phyloP scores from a whole-genome alignment of 2,329 filamentous ascomycete species.

The Clathrospora elynae region DNA sequence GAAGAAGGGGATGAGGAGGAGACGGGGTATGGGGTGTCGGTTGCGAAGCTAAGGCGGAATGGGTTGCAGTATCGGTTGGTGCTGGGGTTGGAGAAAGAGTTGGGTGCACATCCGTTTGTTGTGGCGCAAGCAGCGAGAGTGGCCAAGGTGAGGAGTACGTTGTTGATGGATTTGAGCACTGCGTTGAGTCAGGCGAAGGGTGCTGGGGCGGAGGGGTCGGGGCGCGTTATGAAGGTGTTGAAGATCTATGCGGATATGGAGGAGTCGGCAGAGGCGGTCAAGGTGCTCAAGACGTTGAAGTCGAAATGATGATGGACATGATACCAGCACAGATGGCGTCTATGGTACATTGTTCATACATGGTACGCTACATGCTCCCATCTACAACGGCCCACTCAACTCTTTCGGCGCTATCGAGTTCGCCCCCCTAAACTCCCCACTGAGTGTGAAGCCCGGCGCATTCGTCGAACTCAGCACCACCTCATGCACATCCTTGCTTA shows the following conservation, averaged over 20 bases:
- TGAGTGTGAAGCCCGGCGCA: constrained; percentile 84
- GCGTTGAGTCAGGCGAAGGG: constrained; percentile 63
- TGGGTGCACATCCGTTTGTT: constrained; percentile 69
- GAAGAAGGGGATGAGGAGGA: constrained; percentile 38
- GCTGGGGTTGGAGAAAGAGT: constrained; percentile 55
- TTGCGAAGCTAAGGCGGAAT: constrained; percentile 59
- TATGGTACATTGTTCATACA: constrained; percentile 47
- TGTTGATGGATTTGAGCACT: constrained; percentile 68
- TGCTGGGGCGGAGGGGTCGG: constrained; percentile 46
- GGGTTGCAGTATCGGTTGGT: constrained; percentile 64
- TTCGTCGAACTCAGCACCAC: constrained; percentile 85
- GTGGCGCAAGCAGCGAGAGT: constrained; percentile 61
- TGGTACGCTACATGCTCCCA: constrained; percentile 23
- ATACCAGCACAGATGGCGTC: constrained; percentile 55
- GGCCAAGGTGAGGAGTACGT: constrained; percentile 62
- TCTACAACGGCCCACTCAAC: constrained; percentile 42
- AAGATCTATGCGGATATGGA: constrained; percentile 66
- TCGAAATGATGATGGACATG: constrained; percentile 17
- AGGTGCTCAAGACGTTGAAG: constrained; percentile 55
- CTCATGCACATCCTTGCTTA: constrained; percentile 74
- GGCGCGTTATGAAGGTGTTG: constrained; percentile 60
- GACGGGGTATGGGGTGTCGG: constrained; percentile 33
- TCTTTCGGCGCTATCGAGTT: constrained; percentile 50
- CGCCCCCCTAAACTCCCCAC: constrained; percentile 70
- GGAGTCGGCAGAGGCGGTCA: constrained; percentile 64